phyloP scores from a whole-genome alignment of 1,284 basidiomycete genomes.

The Exsudoporus floridanus region DNA sequence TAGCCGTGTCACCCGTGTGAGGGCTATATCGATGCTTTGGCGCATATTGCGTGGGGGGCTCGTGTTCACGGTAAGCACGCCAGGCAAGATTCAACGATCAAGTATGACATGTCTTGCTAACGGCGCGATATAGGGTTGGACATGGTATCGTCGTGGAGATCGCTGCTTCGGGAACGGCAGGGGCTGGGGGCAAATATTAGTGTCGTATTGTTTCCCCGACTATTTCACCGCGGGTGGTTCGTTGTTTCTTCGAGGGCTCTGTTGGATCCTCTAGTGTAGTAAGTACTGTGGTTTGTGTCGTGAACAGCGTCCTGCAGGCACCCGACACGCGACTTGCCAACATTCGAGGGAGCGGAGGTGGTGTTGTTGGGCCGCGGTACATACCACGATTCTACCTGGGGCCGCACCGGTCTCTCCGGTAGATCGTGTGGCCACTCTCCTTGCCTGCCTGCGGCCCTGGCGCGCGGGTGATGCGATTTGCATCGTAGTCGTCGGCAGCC shows the following conservation, averaged over 20 bases:
- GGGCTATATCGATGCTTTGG: background rate
- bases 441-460: too few species aligned
- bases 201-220: background rate
- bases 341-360: too few species aligned
- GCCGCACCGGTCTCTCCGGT: too few species aligned
- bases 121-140: background rate
- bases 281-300: constrained; percentile 7
- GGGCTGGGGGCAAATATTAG: background rate
- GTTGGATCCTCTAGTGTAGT: background rate
- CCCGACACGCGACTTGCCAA: too few species aligned
- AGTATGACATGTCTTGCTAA: constrained; percentile 2
- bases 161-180: background rate
- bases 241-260: constrained; percentile 1
- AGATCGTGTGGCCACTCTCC: too few species aligned
- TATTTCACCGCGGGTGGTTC: constrained; percentile 3
- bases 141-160: background rate
- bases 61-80: constrained; percentile 16
- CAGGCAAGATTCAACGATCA: background rate
- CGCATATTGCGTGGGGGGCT: background rate
- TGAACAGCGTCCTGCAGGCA: constrained; percentile 14
- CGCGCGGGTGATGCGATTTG: too few species aligned
- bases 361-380: too few species aligned
- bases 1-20: background rate
- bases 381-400: too few species aligned
- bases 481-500: too few species aligned